Conservation (phyloP, 495 filamentous ascomycete genomes). For the Annulohypoxylon maeteangense region DNA sequence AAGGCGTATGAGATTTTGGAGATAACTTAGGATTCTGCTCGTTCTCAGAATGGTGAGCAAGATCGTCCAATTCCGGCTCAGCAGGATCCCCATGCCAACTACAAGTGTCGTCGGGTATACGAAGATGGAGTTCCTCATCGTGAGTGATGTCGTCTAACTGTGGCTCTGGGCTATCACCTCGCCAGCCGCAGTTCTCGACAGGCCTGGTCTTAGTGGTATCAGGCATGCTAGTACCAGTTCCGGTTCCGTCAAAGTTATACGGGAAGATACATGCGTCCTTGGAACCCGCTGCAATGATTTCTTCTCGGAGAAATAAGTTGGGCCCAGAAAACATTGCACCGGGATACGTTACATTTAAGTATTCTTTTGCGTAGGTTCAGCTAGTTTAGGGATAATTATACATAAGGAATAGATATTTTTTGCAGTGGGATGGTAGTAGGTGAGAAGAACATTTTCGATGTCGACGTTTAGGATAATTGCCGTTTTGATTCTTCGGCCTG, state of each 20-base stretch:
- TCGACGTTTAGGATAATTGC: not conserved
- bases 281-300: constrained; percentile 1
- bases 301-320: not conserved
- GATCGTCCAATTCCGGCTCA: constrained; percentile 45
- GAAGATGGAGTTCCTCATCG: not conserved
- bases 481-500: not conserved
- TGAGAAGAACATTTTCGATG: constrained; percentile 4
- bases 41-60: constrained; percentile 18
- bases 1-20: constrained; percentile 22
- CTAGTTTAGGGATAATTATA: constrained; percentile 17
- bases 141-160: constrained; percentile 31
- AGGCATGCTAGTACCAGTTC: constrained; percentile 31
- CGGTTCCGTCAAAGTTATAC: constrained; percentile 31
- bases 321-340: constrained; percentile 20
- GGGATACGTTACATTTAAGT: constrained; percentile 31
- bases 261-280: not conserved
- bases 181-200: constrained; percentile 30
- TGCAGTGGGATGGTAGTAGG: constrained; percentile 3
- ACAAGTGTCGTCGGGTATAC: constrained; percentile 24
- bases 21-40: constrained; percentile 17
- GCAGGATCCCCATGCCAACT: constrained; percentile 43
- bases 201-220: constrained; percentile 31
- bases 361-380: constrained; percentile 28
- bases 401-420: not conserved
- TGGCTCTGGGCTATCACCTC: constrained; percentile 31